phyloP scores from a whole-genome alignment of 352 stramenopile genomes.

The Phytophthora crassamura region DNA sequence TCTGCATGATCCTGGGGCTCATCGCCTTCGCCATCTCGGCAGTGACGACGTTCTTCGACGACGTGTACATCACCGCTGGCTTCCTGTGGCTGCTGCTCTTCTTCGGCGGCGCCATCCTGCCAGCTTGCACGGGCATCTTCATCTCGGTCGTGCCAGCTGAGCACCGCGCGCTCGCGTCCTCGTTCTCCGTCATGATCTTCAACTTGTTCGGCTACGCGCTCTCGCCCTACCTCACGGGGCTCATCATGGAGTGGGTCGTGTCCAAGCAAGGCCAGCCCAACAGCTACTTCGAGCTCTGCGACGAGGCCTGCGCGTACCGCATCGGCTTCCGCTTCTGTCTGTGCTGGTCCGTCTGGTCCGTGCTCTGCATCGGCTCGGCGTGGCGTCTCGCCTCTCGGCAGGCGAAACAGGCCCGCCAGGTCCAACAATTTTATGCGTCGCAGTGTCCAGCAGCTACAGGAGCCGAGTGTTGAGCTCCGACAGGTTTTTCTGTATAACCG shows the following conservation, averaged over 20 bases:
- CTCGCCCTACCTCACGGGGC: conserved; percentile 76
- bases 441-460: conserved; percentile 27
- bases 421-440: conserved; percentile 64
- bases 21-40: conserved; percentile 71
- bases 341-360: conserved; percentile 83
- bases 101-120: conserved; percentile 82
- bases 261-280: conserved; percentile 59
- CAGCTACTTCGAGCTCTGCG: conserved; percentile 78
- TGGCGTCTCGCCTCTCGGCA: conserved; percentile 61
- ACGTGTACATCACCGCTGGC: conserved; percentile 74
- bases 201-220: conserved; percentile 85
- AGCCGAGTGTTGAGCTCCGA: conserved; percentile 32
- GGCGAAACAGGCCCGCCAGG: conserved; percentile 58
- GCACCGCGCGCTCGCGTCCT: conserved; percentile 79
- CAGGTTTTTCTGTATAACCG: conserved; percentile 5
- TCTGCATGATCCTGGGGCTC: conserved; percentile 79
- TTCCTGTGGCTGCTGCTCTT: conserved; percentile 87
- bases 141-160: conserved; percentile 82
- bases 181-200: conserved; percentile 85
- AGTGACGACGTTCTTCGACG: conserved; percentile 80
- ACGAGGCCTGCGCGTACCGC: conserved; percentile 83
- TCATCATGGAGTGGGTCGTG: conserved; percentile 86
- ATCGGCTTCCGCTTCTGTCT: conserved; percentile 85
- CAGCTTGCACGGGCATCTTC: conserved; percentile 86
- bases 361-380: conserved; percentile 72